Percentiles rank a stretch among this genome's conserved stretches.
Evolutionary conservation across 2,329 filamentous ascomycete genomes (phyloP).

Genomic region (Cladosporium sp.): DNA sequence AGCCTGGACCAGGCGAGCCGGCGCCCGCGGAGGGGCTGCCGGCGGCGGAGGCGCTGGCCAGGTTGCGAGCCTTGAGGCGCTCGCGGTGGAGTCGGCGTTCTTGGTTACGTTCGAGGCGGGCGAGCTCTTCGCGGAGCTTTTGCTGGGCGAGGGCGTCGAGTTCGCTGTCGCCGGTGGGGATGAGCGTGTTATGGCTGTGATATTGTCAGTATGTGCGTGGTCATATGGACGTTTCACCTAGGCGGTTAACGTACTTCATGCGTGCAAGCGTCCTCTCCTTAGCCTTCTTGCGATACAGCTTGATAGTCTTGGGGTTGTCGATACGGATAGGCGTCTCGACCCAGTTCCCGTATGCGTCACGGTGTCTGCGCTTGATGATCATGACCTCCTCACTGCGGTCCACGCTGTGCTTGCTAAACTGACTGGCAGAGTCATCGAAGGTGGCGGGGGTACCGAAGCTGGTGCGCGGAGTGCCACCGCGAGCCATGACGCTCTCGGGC

Average conservation of each 20-base stretch:
- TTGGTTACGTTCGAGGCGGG: conserved; percentile 84
- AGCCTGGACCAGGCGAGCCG: conserved; percentile 41
- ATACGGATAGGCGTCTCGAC: conserved; percentile 21
- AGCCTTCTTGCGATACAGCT: conserved; percentile 78
- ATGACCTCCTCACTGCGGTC: conserved; percentile 60
- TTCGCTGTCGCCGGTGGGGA: conserved; percentile 64
- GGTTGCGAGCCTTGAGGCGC: conserved; percentile 66
- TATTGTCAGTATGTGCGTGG: conserved; percentile 20
- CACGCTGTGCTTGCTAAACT: conserved; percentile 44
- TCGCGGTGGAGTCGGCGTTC: conserved; percentile 87
- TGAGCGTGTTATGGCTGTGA: conserved; percentile 54
- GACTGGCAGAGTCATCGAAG: conserved; percentile 66
- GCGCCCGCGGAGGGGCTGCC: conserved; percentile 40
- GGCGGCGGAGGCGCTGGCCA: conserved; percentile 42
- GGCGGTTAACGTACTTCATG: conserved; percentile 72
- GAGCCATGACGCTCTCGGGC: conserved; percentile 39
- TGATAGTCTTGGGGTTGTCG: conserved; percentile 75
- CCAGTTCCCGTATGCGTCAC: conserved; percentile 59
- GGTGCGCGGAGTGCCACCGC: conserved; percentile 61
- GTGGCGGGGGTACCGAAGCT: conserved; percentile 58
- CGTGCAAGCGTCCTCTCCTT: conserved; percentile 66
- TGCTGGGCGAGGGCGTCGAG: conserved; percentile 56
- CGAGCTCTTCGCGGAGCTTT: conserved; percentile 67
- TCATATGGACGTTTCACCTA: not conserved
- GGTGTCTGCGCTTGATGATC: conserved; percentile 67